Percentiles rank a stretch among this genome's conserved stretches.
These are phyloP conservation scores for Pyrenophora seminiperda DNA, from an alignment of 2,329 filamentous ascomycete species.

Conservation along the genomic window DNA sequence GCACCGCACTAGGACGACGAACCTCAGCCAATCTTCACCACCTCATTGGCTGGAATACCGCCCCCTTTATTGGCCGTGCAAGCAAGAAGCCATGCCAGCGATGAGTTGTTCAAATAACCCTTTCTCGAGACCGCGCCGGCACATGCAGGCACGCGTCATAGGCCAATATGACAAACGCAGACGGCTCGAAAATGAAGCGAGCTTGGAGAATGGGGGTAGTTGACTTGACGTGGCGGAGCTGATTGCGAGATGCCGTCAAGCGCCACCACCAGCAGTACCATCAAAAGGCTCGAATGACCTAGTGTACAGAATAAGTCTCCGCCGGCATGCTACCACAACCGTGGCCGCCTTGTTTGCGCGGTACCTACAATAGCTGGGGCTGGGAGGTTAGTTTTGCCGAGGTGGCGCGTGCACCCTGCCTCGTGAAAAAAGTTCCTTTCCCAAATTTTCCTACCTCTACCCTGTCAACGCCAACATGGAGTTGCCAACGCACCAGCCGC, in stretches of 20 bases:
- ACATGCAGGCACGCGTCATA: slow-evolving; percentile 35
- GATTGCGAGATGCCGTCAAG: neutral
- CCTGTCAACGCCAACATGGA: slow-evolving; percentile 43
- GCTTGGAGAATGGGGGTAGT: slow-evolving; percentile 8
- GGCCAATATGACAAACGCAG: slow-evolving; percentile 6
- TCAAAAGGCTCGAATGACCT: neutral
- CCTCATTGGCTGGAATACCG: slow-evolving; percentile 12
- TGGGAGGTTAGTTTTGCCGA: slow-evolving; percentile 22
- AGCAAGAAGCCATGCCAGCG: slow-evolving; percentile 28
- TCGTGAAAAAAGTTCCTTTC: slow-evolving; percentile 33
- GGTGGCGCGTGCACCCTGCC: slow-evolving; percentile 23
- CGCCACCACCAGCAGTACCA: neutral
- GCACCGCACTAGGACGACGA: slow-evolving; percentile 18
- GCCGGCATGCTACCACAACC: neutral
- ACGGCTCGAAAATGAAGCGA: slow-evolving; percentile 31
- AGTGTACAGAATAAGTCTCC: neutral
- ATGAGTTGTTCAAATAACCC: slow-evolving; percentile 41
- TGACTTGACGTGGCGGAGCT: slow-evolving; percentile 19
- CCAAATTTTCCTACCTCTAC: slow-evolving; percentile 28
- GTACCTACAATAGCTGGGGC: no score
- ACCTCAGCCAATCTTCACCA: slow-evolving; percentile 13
- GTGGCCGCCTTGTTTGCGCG: neutral
- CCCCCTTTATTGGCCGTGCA: slow-evolving; percentile 27
- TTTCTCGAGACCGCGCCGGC: slow-evolving; percentile 21
- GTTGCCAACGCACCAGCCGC: slow-evolving; percentile 44